A percentile compares a stretch with the other conserved stretches of the same genome.
phyloP scores from a whole-genome alignment of 805 yeast species.

The Candida tallmaniae region DNA sequence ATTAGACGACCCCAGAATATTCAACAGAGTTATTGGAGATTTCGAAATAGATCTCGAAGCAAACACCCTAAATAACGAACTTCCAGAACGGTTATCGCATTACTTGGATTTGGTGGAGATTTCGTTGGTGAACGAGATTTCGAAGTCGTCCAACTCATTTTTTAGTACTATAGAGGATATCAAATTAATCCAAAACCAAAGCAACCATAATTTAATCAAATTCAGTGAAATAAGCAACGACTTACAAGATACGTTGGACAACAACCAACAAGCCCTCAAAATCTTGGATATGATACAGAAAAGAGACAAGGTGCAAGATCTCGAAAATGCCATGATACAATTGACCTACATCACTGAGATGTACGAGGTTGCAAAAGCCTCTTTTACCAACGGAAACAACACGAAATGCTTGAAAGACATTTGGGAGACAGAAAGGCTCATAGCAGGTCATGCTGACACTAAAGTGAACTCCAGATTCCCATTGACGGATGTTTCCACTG shows the following conservation, averaged over 20 bases:
- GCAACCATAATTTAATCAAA: constrained; percentile 46
- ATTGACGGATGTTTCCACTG: constrained; percentile 34
- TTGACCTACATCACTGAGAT: constrained; percentile 33
- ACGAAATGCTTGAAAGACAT: constrained; percentile 55
- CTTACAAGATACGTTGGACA: constrained; percentile 42
- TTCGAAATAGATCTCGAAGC: constrained; percentile 36
- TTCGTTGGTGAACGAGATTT: constrained; percentile 74
- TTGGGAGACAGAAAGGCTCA: constrained; percentile 51
- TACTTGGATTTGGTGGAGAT: constrained; percentile 84
- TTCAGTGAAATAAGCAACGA: constrained; percentile 44
- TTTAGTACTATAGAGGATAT: constrained; percentile 81
- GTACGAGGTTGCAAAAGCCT: constrained; percentile 31
- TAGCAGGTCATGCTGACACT: constrained; percentile 24
- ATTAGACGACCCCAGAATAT: constrained; percentile 83
- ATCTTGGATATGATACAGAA: constrained; percentile 47
- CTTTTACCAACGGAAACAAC: constrained; percentile 42
- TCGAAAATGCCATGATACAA: constrained; percentile 62
- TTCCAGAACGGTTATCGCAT: constrained; percentile 76
- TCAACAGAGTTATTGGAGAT: constrained; percentile 66
- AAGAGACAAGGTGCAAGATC: constrained; percentile 52
- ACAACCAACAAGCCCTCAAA: constrained; percentile 46
- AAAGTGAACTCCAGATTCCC: constrained; percentile 23
- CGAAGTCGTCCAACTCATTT: constrained; percentile 78
- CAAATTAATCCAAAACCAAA: constrained; percentile 53
- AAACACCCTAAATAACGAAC: constrained; percentile 34